A percentile compares a stretch with the other conserved stretches of the same genome.
phyloP scores from a whole-genome alignment of 129 eudicot species.

The Lactuca saligna region DNA sequence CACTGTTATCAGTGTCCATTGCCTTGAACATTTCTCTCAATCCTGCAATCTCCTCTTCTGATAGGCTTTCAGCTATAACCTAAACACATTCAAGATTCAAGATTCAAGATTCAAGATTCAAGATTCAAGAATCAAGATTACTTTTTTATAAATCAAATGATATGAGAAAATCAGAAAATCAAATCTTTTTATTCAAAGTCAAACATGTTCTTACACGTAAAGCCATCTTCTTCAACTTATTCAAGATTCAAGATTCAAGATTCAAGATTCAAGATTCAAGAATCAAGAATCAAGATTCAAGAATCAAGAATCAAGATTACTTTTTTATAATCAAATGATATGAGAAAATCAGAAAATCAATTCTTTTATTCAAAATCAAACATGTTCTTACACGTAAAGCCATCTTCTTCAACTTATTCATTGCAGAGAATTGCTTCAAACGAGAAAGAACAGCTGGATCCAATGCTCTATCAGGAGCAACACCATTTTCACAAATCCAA shows the following conservation, averaged over 20 bases:
- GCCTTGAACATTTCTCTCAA: conserved; percentile 90
- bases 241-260: too few relatives aligned
- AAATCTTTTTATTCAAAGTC: too few relatives aligned
- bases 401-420: conserved; percentile 98
- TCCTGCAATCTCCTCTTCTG: conserved; percentile 98
- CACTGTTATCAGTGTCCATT: conserved; percentile 95
- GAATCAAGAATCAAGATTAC: too few relatives aligned
- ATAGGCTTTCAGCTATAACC: conserved; percentile 97
- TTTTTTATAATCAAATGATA: too few relatives aligned
- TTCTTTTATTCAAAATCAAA: too few relatives aligned
- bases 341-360: too few relatives aligned
- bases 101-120: background rate
- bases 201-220: too few relatives aligned
- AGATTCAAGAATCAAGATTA: background rate
- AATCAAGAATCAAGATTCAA: too few relatives aligned
- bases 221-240: too few relatives aligned
- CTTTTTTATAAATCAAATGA: conserved; percentile 4
- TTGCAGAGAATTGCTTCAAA: conserved; percentile 94
- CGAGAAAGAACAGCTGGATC: conserved; percentile 99
- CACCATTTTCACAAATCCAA: conserved; percentile 98
- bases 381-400: conserved; percentile 83
- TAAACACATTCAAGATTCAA: conserved; percentile 13
- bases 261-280: too few relatives aligned
- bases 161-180: background rate
- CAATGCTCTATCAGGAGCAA: conserved; percentile 92